Evolutionary conservation across 345 rosid species (phyloP), one percentile per base, ranked within the genome.

Genomic region (Leavenworthia alabamica): DNA sequence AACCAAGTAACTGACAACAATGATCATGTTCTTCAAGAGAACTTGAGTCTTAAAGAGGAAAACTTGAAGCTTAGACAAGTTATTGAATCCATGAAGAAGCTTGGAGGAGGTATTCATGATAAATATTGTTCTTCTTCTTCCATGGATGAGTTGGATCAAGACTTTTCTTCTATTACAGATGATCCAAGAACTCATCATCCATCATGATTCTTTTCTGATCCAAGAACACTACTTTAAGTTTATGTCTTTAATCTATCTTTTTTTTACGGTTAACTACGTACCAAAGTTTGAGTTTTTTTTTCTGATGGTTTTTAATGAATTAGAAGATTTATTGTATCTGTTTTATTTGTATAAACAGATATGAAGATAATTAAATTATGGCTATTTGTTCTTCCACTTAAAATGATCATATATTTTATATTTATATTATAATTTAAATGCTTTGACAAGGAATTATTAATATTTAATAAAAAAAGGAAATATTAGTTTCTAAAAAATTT

Each of bases 1-100:
- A 88, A 82, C 86, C 77, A 76, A 56, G 77, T 74, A 6, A 73
- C 98, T 0, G 87, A 83, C 47, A 53, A 56, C 71, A 86, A 81
- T 22, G 89, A 84, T 47, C 71, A 31, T 71, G 79, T 69, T 31
- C 9, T 82, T 44, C 79, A 81, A 53, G 92, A 86, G 70, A 92
- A 92, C 76, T 51, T 62, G 64, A 81, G 55, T 62, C 95, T 91
- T 55, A 91, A 92, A 77, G 92, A 79, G 55, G 87, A 86, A 61
- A 64, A 82, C 54, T 60, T 67, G 10, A 85, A 75, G 45, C 90
- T 92, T 48, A 92, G 80, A 8, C 87, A 75, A 72, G 54, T 83
- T 73, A 57, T 92, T 39, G 66, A 80, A 13, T 81, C 75, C 51
- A 79, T 86, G 88, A 88, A 82, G 70, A 71, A 40, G 46, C 40